Evolutionary conservation across 306 rosid species (phyloP).

Genomic region (Luffa aegyptiaca): DNA sequence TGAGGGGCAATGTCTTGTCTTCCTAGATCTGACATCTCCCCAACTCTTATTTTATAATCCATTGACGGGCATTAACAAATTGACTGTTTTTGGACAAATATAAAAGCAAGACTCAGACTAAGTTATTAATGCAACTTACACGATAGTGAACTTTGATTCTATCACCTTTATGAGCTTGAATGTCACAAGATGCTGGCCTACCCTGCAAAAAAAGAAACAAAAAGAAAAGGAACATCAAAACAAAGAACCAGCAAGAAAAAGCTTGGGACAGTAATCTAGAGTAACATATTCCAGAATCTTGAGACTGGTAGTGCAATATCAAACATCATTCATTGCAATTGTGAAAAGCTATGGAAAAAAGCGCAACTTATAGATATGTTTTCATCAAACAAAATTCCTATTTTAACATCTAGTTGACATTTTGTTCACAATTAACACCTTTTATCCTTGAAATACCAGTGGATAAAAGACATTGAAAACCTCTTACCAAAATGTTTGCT

Average conservation of each 20-base stretch:
- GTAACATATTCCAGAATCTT: not conserved
- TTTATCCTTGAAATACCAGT: not conserved
- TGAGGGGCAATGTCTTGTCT: not conserved
- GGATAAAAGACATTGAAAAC: not conserved
- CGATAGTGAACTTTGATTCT: conserved; percentile 83
- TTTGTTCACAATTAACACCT: not conserved
- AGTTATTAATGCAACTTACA: conserved; percentile 35
- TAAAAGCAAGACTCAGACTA: conserved; percentile 1
- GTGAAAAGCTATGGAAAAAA: not conserved
- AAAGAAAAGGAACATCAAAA: not conserved
- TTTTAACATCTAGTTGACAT: not conserved
- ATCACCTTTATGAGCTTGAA: conserved; percentile 92
- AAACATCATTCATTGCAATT: not conserved
- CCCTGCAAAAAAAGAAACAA: conserved; percentile 38
- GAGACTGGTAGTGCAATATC: not conserved
- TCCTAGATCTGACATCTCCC: not conserved
- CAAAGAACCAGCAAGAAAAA: not conserved
- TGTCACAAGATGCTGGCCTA: conserved; percentile 70
- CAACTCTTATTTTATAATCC: not conserved
- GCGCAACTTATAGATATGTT: not conserved
- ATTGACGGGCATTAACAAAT: not conserved
- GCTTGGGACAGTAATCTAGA: not conserved
- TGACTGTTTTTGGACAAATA: not conserved
- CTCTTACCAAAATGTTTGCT: not conserved
- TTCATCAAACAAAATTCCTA: not conserved